Base-by-base conservation (phyloP, 192 early-diverging fungal species). In the Phycomyces nitens region DNA sequence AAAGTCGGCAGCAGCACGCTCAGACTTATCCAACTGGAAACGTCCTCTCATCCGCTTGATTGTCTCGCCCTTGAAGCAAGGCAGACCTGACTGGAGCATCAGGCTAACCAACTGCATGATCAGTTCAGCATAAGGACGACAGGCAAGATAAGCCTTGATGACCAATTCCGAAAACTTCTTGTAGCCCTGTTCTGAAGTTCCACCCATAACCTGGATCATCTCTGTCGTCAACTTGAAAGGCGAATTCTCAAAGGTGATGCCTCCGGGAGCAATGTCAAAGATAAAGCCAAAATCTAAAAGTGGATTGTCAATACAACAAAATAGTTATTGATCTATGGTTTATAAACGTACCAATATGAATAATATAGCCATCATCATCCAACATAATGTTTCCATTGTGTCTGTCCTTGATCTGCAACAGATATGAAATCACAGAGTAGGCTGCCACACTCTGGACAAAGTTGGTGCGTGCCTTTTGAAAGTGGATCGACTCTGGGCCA, bases 301-400 rank as follows among this genome's bases (percentile, higher is more conserved):
- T n/a, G n/a, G n/a, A n/a, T n/a, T n/a, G n/a, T n/a, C n/a, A n/a
- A n/a, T n/a, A n/a, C n/a, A n/a, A n/a, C n/a, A n/a, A n/a, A n/a
- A n/a, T n/a, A n/a, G n/a, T 62, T 3, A 24, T 18, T 22, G 38
- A 42, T 16, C 22, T 43, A 21, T 15, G 14, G 3, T 9, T 53
- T n/a, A 55, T n/a, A 18, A 2, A 44, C 74, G 47, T 83, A 89
- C 87, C 88, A 62, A 99, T 97, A 76, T 99, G 97, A 69, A 99
- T 80, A 24, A 98, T 88, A 71, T 99, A 94, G 0, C 97, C 97
- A 60, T 92, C 81, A 60, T 92, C 86, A 62, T 99, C 97, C 60
- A 98, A 84, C 97, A 99, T 98, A 66, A 99, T 97, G 78, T 99
- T 99, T 53, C 96, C 96, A 77, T 99, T 99, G 74, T 99, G 96